Base-by-base conservation (phyloP, 179 eudicot species). In the Heliamphora pulchella region DNA sequence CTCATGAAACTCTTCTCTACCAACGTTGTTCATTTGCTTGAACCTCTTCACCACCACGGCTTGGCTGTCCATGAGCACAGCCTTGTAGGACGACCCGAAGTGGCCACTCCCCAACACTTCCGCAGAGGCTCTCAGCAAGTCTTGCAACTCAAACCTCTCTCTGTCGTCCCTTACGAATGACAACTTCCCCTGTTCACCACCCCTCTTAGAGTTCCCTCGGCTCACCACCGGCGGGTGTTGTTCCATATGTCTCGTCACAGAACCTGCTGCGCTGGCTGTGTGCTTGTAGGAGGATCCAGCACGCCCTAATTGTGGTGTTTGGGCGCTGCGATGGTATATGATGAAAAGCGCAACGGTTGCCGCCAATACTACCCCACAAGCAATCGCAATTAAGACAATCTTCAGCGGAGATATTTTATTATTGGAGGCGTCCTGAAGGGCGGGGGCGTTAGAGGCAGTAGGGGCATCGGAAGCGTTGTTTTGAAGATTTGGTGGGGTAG, bases 81-180 rank as follows among this genome's bases (percentile, higher is more conserved):
- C 98, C 89, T 93, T 93, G 78, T 93, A 93, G 1, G 94, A 88
- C 6, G 97, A 88, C 18, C 98, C 98, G 44, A 93, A 90, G 80
- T 87, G 87, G 8, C 98, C 98, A 62, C 92, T 92, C 15, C 98
- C 97, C 71, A 93, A 81, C 39, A 91, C 94, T 48, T 92, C 97
- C 8, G 97, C 97, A 5, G 97, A 91, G 6, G 97, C 97, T 84
- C 87, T 90, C 1, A 93, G 82, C 81, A 93, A 83, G 79, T 93
- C 98, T 72, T 89, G 95, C 89, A 94, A 84, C 81, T 94, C 97
- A 80, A 94, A 94, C 85, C 80, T 92, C 46, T 86, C 86, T 72
- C 91, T 86, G 55, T 92, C 97, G 9, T 85, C 91, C 78, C 89
- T 92, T 44, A 94, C 86, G 78, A 94, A 94, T 3, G 88, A 83